Evolutionary conservation across 2,329 filamentous ascomycete genomes (phyloP), one percentile per base, ranked within the genome.

Genomic region (Venturiaceae sp.): DNA sequence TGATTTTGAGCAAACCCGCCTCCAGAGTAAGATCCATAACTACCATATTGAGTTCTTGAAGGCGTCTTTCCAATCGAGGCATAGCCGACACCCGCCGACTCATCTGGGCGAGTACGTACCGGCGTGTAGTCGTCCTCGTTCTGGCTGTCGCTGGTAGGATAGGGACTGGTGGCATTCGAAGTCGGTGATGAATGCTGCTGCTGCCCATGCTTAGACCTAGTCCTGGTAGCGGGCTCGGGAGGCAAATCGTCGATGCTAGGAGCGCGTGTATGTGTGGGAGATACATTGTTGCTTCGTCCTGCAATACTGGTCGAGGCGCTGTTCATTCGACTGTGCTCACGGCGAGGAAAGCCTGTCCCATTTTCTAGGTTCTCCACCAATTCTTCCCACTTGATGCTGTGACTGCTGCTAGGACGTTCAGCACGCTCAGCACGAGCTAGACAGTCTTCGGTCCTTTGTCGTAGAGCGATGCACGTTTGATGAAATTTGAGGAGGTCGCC

Each of bases 311-410:
- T 50, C 11, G 55, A 47, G 21, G 54, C 28, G 32, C 55, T 57
- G 14, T 41, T 41, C n/a, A 57, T 41, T 7, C 55, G 55, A 32
- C 55, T 57, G 44, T 57, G 55, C 14, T 28, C 11, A 13, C 41
- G 36, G 41, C 21, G 39, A n/a, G 44, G 5, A n/a, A 32, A 46
- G 55, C 41, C 21, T 44, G 32, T 52, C 23, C 36, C 44, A 28
- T 30, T 56, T 28, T 59, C 58, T 6, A 59, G 50, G 8, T 53
- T 30, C 32, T 59, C 58, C 19, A 59, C 53, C 28, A 81, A 68
- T 59, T 80, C 78, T 62, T 80, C 78, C 77, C 77, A 81, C 32
- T 76, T 74, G 56, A 78, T 72, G 54, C 73, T 77, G 8, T 77
- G 66, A 6, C 70, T 72, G 30, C 76, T 79, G 30, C 71, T 73